Percentiles rank a stretch among this genome's conserved stretches.
Conservation (phyloP, 75 land plant genomes). For the Pinus tabuliformis region DNA sequence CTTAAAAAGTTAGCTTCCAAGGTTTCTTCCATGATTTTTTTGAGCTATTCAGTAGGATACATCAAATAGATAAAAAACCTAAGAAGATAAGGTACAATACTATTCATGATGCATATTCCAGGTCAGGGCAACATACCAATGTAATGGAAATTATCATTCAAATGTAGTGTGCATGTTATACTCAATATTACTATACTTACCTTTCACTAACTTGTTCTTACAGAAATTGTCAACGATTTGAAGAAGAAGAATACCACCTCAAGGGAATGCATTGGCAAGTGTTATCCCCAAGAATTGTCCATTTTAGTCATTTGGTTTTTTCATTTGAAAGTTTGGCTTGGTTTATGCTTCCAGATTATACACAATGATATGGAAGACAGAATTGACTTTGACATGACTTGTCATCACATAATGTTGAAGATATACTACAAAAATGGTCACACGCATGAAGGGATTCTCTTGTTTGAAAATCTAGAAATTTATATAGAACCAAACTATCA, state of each 20-base stretch:
- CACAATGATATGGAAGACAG: conserved; percentile 23
- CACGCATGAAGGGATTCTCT: conserved; percentile 37
- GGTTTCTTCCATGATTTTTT: too few species aligned
- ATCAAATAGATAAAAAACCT: too few species aligned
- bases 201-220: conserved; percentile 63
- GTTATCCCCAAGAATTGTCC: too few species aligned
- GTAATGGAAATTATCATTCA: conserved; percentile 42
- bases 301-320: too few species aligned
- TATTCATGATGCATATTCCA: conserved; percentile 66
- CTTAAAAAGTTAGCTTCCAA: too few species aligned
- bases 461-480: conserved; percentile 31
- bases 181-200: conserved; percentile 63
- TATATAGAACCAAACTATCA: conserved; percentile 42
- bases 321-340: conserved; percentile 12
- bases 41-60: too few species aligned
- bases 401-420: conserved; percentile 49
- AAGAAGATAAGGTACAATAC: conserved; percentile 64
- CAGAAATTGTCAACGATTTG: conserved; percentile 12
- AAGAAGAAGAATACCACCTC: conserved; percentile 55
- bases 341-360: conserved; percentile 50
- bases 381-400: conserved; percentile 45
- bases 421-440: conserved; percentile 46
- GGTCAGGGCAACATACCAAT: conserved; percentile 49
- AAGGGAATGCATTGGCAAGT: conserved; percentile 42
- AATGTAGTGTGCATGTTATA: conserved; percentile 13